Percentiles rank a stretch among this genome's conserved stretches.
Evolutionary conservation across 2,329 filamentous ascomycete genomes (phyloP).

Genomic region (Nemania abortiva): DNA sequence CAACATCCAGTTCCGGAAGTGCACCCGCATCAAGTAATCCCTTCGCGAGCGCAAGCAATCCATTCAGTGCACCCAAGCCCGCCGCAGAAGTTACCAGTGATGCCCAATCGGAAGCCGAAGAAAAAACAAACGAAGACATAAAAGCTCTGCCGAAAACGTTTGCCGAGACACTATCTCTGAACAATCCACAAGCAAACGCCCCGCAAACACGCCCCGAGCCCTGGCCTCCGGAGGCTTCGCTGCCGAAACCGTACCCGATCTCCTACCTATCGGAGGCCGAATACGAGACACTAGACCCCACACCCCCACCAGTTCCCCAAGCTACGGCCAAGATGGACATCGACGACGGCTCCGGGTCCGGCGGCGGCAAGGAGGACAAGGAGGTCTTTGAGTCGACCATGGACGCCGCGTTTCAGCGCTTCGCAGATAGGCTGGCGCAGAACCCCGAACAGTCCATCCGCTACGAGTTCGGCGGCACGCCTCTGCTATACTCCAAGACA

Average conservation of each 20-base stretch:
- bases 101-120: constrained; percentile 41
- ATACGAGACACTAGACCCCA: constrained; percentile 84
- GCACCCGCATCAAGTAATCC: constrained; percentile 63
- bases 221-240: constrained; percentile 77
- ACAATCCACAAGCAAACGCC: constrained; percentile 61
- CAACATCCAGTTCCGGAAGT: constrained; percentile 54
- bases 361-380: constrained; percentile 70
- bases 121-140: constrained; percentile 43
- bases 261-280: constrained; percentile 89
- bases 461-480: constrained; percentile 80
- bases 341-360: constrained; percentile 52
- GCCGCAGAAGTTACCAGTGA: constrained; percentile 6
- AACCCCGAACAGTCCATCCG: constrained; percentile 86
- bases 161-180: constrained; percentile 80
- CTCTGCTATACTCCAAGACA: constrained; percentile 82
- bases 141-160: constrained; percentile 70
- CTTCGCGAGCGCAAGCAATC: constrained; percentile 67
- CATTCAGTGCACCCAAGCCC: constrained; percentile 55
- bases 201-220: constrained; percentile 67
- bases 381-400: constrained; percentile 79
- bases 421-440: constrained; percentile 80
- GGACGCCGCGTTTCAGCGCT: constrained; percentile 79
- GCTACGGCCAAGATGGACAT: constrained; percentile 64
- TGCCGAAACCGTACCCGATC: constrained; percentile 78
- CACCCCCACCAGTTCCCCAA: constrained; percentile 63